Evolutionary conservation across 2,329 filamentous ascomycete species (phyloP), one percentile per base, ranked within the genome.

Genomic region (Fusarium tanahbumbuense): DNA sequence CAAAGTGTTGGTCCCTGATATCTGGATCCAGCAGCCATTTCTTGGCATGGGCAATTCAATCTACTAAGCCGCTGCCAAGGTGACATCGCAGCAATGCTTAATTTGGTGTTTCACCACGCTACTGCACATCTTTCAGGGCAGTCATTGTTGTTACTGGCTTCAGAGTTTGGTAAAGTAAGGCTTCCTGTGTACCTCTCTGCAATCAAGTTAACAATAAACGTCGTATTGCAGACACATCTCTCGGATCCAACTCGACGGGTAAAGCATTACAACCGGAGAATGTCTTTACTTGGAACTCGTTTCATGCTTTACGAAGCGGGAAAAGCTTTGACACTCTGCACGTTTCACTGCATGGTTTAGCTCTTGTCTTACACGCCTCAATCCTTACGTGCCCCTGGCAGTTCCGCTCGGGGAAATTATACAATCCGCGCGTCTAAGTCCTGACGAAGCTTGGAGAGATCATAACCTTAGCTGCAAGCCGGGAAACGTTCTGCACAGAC

Each of bases 41-140:
- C 68, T 71, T 66, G 68, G 68, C 64, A 67, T 49, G 30, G 50
- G 41, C 45, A 65, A 50, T 65, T 64, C 60, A 73, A 59, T 59
- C 46, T 57, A 53, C 63, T 67, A 67, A 71, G 66, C 60, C 59
- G 67, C 59, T 67, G 71, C 66, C 64, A 74, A 73, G 71, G 73
- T 75, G 57, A 68, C 70, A 75, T 75, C 60, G 64, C 73, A 74
- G 68, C 57, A 64, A 72, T 53, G 67, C 65, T 73, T 74, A 66
- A 67, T 75, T 70, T 70, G 61, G 67, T 58, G 57, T 74, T 62
- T 67, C 64, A 58, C 55, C 34, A 56, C 58, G 52, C 64, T 66
- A 64, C 55, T 67, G 56, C 44, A 66, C 47, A 68, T 44, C 58
- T 68, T 52, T 47, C 62, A 56, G 55, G 34, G 15, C 42, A 60